A percentile compares a stretch with the other conserved stretches of the same genome.
Conservation (phyloP, 2,329 filamentous ascomycete genomes). For the Pestalotiopsis sp. region DNA sequence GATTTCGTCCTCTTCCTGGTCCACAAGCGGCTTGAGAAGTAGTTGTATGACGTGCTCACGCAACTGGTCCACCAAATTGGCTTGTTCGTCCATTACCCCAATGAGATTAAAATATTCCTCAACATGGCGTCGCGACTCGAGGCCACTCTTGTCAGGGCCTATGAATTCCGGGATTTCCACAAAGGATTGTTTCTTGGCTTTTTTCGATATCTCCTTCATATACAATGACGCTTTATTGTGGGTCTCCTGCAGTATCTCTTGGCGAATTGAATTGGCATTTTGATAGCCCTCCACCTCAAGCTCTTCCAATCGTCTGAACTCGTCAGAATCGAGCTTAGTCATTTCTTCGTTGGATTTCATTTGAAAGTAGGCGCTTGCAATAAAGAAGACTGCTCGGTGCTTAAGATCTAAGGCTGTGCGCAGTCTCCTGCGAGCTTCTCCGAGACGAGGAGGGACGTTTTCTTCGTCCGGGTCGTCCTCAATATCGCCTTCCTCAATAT, state of each 20-base stretch:
- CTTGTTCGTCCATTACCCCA: slow-evolving; percentile 71
- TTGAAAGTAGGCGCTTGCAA: slow-evolving; percentile 81
- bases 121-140: slow-evolving; percentile 71
- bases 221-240: slow-evolving; percentile 59
- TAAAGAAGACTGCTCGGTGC: slow-evolving; percentile 83
- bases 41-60: slow-evolving; percentile 72
- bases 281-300: slow-evolving; percentile 77
- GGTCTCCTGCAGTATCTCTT: slow-evolving; percentile 71
- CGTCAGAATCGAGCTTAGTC: slow-evolving; percentile 67
- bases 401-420: slow-evolving; percentile 76
- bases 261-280: slow-evolving; percentile 73
- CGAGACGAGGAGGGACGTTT: slow-evolving; percentile 44
- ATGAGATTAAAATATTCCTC: slow-evolving; percentile 69
- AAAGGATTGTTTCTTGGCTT: slow-evolving; percentile 56
- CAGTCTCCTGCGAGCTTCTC: slow-evolving; percentile 65
- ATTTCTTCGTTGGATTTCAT: slow-evolving; percentile 72
- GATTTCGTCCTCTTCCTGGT: slow-evolving; percentile 75
- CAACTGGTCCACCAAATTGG: slow-evolving; percentile 72
- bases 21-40: slow-evolving; percentile 75
- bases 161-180: slow-evolving; percentile 65
- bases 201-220: slow-evolving; percentile 65
- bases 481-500: slow-evolving; percentile 22
- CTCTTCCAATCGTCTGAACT: slow-evolving; percentile 67
- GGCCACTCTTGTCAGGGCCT: slow-evolving; percentile 58
- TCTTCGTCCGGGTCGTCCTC: slow-evolving; percentile 37